Evolutionary conservation across 768 basidiomycete genomes (phyloP), one percentile per base, ranked within the genome.

Genomic region (Leccinum subgranulosum): DNA sequence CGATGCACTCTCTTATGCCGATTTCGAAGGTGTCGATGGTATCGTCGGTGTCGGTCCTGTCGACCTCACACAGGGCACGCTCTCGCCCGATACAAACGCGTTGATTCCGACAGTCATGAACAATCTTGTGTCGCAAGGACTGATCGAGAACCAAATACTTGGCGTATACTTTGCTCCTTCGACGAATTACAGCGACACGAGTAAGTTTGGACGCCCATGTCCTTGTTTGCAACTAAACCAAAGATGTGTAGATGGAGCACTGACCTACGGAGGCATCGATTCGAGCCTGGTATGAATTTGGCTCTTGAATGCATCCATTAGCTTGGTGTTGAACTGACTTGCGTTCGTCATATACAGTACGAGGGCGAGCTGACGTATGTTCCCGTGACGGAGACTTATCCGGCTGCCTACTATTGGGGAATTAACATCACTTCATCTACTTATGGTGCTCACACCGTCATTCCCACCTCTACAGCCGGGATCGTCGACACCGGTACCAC

Each of bases 361-460:
- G 41, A 57, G n/a, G 69, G 72, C n/a, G 17, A 51, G 17, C 34
- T 72, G 41, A 64, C 57, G 6, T 69, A 68, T 58, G 51, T 46
- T 29, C 70, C 65, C 17, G 45, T 72, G 53, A 74, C 73, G 34
- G 3, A 23, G 23, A 74, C 68, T 27, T 36, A 3, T n/a, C 69
- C 71, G 7, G 56, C 72, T 2, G 31, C 55, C 17, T 11, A 2
- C 6, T 73, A 45, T 58, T 73, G 73, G 73, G 72, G 72, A 11
- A 63, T 73, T 36, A 61, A 72, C 31, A 41, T 73, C 49, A 66
- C 63, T 8, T 56, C 25, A 9, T 41, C 31, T 14, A 59, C 64
- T 2, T 70, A 60, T 27, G 64, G 66, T 25, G 15, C 14, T 5
- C 27, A 50, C 6, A 49, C 47, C 8, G n/a, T 65, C 39, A 66